Evolutionary conservation across 2,329 filamentous ascomycete species (phyloP).

Genomic region (Sporothrix dimorphospora): DNA sequence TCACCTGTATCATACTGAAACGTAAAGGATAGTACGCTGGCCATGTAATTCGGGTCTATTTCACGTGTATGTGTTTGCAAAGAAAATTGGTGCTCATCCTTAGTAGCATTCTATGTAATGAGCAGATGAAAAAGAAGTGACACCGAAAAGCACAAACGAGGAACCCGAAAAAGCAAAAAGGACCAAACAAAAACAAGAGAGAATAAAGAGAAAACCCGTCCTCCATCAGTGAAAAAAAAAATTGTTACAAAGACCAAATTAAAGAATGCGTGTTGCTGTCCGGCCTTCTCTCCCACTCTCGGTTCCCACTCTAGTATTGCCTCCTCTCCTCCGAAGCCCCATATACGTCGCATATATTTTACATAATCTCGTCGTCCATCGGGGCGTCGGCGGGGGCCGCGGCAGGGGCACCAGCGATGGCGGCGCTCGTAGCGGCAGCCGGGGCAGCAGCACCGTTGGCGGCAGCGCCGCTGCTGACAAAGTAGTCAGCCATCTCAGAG

Average conservation of each 20-base stretch:
- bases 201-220: neutral
- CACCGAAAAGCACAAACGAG: neutral
- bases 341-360: slow-evolving; percentile 30
- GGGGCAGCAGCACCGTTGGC: slow-evolving; percentile 46
- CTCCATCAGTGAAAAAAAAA: neutral
- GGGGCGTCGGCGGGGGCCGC: slow-evolving; percentile 57
- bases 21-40: neutral
- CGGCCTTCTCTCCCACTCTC: neutral
- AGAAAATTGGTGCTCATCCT: neutral
- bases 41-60: neutral
- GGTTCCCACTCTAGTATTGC: neutral
- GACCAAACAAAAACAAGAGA: neutral
- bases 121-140: neutral
- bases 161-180: neutral
- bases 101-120: slow-evolving; percentile 21
- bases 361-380: slow-evolving; percentile 70
- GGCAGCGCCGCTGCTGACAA: slow-evolving; percentile 57
- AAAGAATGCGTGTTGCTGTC: slow-evolving; percentile 2
- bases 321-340: neutral
- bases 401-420: slow-evolving; percentile 47
- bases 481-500: slow-evolving; percentile 97
- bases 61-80: neutral
- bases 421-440: slow-evolving; percentile 40
- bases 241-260: slow-evolving; percentile 7
- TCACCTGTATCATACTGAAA: neutral